Evolutionary conservation across 768 basidiomycete genomes (phyloP).

Genomic region (Suillus subluteus): DNA sequence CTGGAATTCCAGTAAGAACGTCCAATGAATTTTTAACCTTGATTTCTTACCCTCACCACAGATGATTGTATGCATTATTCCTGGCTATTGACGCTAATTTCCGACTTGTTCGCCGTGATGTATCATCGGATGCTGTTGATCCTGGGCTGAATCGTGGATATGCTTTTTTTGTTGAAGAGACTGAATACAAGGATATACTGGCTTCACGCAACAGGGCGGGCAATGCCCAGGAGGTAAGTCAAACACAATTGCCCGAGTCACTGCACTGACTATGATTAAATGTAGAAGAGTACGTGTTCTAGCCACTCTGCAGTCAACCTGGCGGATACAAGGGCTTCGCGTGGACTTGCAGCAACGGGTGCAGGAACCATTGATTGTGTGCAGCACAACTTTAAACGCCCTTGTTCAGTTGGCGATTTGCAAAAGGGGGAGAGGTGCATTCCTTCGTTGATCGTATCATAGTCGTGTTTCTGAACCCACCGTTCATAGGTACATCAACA

Average conservation of each 20-base stretch:
- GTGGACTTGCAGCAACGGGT: conserved; percentile 8
- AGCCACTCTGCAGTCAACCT: too few species aligned
- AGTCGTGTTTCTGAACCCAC: not conserved
- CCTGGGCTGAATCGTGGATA: conserved; percentile 30
- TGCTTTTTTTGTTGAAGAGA: conserved; percentile 31
- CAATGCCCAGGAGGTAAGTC: conserved; percentile 3
- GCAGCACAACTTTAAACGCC: conserved; percentile 8
- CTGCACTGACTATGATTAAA: not conserved
- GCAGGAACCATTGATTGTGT: conserved; percentile 13
- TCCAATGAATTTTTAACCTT: not conserved
- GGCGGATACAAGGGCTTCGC: too few species aligned
- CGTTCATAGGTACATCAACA: conserved; percentile 8
- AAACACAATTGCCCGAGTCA: not conserved
- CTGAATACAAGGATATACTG: conserved; percentile 21
- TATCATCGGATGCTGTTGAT: conserved; percentile 28
- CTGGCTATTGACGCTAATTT: conserved; percentile 38
- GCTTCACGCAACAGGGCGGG: conserved; percentile 10
- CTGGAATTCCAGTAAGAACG: not conserved
- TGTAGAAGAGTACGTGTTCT: not conserved
- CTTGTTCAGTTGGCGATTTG: conserved; percentile 9
- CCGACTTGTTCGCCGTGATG: conserved; percentile 28
- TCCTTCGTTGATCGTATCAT: not conserved
- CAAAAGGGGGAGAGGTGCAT: conserved; percentile 16
- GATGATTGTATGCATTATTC: conserved; percentile 31
- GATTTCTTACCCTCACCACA: conserved; percentile 12